These are phyloP conservation scores for Cryphonectria naterciae DNA, from an alignment of 2,329 filamentous ascomycete genomes.

Conservation along the genomic window DNA sequence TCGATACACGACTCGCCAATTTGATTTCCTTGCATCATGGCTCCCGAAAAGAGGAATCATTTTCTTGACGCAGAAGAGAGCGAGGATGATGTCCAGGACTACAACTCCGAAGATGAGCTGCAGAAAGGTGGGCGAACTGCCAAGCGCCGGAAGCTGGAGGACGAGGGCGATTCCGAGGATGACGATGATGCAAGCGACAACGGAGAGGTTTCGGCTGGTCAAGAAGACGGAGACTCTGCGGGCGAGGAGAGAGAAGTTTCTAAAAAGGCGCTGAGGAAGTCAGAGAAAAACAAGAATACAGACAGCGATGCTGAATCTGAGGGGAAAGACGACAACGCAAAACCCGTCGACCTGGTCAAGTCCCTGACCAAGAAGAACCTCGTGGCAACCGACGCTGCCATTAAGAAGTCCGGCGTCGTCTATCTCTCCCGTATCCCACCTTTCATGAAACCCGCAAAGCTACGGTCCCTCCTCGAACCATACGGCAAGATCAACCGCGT, in stretches of 20 bases:
- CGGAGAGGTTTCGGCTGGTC: slow-evolving; percentile 37
- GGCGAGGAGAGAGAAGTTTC: slow-evolving; percentile 25
- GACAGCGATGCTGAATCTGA: slow-evolving; percentile 28
- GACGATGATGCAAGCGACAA: slow-evolving; percentile 43
- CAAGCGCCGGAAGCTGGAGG: slow-evolving; percentile 67
- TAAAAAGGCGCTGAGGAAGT: slow-evolving; percentile 32
- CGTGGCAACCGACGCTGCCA: slow-evolving; percentile 64
- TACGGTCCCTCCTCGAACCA: slow-evolving; percentile 73
- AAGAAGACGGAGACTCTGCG: slow-evolving; percentile 30
- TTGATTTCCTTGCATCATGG: slow-evolving; percentile 51
- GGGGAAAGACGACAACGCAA: slow-evolving; percentile 37
- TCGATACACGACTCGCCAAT: not conserved
- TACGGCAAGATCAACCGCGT: slow-evolving; percentile 78
- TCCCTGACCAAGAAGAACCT: slow-evolving; percentile 70
- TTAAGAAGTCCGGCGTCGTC: slow-evolving; percentile 76
- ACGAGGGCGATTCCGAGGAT: slow-evolving; percentile 45
- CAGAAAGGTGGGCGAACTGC: slow-evolving; percentile 64
- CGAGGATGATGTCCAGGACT: slow-evolving; percentile 59
- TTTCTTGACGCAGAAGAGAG: slow-evolving; percentile 68
- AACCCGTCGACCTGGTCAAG: slow-evolving; percentile 36
- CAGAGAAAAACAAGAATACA: slow-evolving; percentile 28
- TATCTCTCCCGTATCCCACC: slow-evolving; percentile 85
- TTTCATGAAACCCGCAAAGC: slow-evolving; percentile 83
- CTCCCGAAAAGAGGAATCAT: slow-evolving; percentile 71
- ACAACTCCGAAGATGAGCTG: slow-evolving; percentile 69